Conservation (phyloP, 73 alveolate species). For the Paramecium pentaurelia region DNA sequence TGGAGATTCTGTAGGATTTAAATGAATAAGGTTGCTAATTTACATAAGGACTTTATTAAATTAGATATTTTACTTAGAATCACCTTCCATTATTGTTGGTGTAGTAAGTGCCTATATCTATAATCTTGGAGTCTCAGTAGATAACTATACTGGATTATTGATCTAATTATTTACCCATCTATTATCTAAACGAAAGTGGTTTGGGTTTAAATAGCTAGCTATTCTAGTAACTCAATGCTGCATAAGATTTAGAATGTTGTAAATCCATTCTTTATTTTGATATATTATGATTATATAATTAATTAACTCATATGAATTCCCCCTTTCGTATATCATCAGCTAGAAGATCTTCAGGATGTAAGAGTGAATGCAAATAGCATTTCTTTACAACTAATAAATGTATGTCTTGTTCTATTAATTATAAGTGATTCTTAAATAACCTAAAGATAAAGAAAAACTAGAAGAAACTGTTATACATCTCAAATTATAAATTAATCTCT, state of each 20-base stretch:
- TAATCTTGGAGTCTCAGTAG: background rate
- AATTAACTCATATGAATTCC: background rate
- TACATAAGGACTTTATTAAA: background rate
- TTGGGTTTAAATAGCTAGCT: background rate
- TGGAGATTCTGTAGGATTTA: slow-evolving; percentile 9
- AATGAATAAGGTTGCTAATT: background rate
- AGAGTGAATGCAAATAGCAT: background rate
- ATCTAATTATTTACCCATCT: background rate
- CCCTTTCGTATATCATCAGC: slow-evolving; percentile 38
- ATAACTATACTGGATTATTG: background rate
- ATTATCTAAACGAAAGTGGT: background rate
- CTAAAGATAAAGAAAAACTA: background rate
- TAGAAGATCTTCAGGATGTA: slow-evolving; percentile 42
- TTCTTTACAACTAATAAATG: background rate
- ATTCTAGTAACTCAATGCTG: background rate
- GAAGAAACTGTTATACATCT: background rate
- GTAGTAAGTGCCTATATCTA: background rate
- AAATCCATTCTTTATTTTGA: background rate
- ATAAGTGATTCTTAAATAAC: background rate
- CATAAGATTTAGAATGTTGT: slow-evolving; percentile 17
- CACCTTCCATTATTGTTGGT: background rate
- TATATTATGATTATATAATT: background rate
- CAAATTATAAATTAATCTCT: background rate
- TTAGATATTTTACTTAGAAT: background rate
- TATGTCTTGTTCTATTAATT: background rate